Base-by-base conservation (phyloP, 208 protist genomes). In the Leishmania tropica region DNA sequence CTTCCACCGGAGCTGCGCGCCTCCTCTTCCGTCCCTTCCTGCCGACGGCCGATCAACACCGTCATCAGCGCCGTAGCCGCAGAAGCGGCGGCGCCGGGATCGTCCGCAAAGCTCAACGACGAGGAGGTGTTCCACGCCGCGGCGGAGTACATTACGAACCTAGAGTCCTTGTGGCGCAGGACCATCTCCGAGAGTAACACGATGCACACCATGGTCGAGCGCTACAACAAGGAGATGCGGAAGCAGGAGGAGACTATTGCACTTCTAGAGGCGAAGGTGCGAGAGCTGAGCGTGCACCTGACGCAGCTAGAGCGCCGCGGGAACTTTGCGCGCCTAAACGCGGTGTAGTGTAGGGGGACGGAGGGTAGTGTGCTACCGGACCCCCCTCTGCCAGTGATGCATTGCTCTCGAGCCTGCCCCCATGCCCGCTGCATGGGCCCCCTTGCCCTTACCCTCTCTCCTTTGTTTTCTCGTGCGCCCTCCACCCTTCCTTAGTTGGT, bases 121-220 rank as follows among this genome's bases (percentile, higher is more conserved):
- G 90, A 94, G 42, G 87, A 89, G 3, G 76, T 95, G 17, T 94
- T 95, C 71, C 74, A 89, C 31, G 84, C 85, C 13, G 89, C 89
- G 8, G 83, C 87, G 58, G 76, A 87, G 74, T 93, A 95, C 79
- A 90, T 97, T 58, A 76, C 51, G 13, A 92, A 89, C 42, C 76
- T 97, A 13, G 94, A 97, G 85, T 85, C 80, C 1, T 70, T 94
- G 24, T 95, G 89, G 90, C 75, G 79, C 5, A 72, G 90, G 58
- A 81, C 91, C 1, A 76, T 95, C 24, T 40, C 75, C 15, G 87
- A 92, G 56, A 84, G 87, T 51, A 94, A 93, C 83, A 76, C 73
- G 11, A 83, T 90, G 75, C 78, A 90, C 60, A 53, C 54, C 10
- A 54, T 85, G 54, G 74, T 90, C 48, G 76, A 64, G 58, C 81